Evolutionary conservation across 2,329 filamentous ascomycete species (phyloP).

Genomic region (Fusarium sambucinum): DNA sequence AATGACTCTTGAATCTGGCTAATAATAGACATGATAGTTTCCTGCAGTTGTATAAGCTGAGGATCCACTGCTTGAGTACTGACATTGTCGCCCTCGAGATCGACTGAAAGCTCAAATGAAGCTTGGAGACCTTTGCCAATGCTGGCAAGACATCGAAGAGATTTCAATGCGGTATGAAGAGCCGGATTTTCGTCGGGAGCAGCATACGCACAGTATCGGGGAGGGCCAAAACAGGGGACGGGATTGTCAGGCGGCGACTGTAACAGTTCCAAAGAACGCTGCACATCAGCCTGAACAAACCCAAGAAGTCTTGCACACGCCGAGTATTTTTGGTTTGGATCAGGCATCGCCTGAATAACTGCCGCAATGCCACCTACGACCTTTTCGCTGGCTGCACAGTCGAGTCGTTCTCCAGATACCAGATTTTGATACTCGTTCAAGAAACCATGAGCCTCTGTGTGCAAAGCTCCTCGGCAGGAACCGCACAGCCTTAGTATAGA

Average conservation of each 20-base stretch:
- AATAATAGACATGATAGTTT: constrained; percentile 61
- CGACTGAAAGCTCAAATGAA: constrained; percentile 73
- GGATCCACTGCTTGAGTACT: constrained; percentile 19
- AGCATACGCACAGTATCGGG: constrained; percentile 45
- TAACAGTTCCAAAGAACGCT: constrained; percentile 41
- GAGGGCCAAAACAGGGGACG: constrained; percentile 43
- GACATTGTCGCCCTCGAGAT: constrained; percentile 67
- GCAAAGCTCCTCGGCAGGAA: constrained; percentile 77
- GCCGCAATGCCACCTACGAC: constrained; percentile 80
- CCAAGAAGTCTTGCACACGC: constrained; percentile 45
- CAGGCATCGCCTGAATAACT: constrained; percentile 77
- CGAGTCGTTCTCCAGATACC: constrained; percentile 64
- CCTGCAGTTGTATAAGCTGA: constrained; percentile 55
- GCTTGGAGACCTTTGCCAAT: constrained; percentile 80
- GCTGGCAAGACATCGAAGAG: constrained; percentile 75
- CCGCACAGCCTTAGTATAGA: constrained; percentile 81
- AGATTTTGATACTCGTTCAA: constrained; percentile 78
- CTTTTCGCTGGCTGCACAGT: constrained; percentile 77
- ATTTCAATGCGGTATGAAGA: constrained; percentile 64
- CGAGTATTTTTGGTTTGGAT: constrained; percentile 69
- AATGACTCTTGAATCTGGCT: constrained; percentile 65
- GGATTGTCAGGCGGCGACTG: constrained; percentile 14
- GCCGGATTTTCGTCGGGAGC: constrained; percentile 57
- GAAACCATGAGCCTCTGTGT: constrained; percentile 75
- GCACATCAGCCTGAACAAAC: constrained; percentile 70